Percentiles rank a stretch among this genome's conserved stretches.
Evolutionary conservation across 495 filamentous ascomycete genomes (phyloP).

Genomic region (Amorphotheca resinae): DNA sequence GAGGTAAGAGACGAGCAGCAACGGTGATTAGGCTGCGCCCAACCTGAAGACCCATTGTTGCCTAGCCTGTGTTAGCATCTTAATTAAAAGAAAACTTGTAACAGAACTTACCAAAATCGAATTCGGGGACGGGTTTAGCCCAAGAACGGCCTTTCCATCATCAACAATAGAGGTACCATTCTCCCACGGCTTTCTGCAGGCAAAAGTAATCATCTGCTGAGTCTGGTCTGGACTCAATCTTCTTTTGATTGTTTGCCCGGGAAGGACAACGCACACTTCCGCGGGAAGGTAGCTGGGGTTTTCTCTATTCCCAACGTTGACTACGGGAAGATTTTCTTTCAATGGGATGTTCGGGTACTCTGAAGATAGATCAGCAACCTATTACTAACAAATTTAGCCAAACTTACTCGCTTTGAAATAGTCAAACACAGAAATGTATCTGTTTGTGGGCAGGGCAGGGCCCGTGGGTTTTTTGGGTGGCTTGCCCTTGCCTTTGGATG

Average conservation of each 20-base stretch:
- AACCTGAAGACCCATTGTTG: constrained; percentile 43
- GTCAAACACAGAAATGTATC: constrained; percentile 37
- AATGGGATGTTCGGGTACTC: constrained; percentile 31
- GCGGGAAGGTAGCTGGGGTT: constrained; percentile 54
- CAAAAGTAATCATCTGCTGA: constrained; percentile 51
- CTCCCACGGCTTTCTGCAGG: constrained; percentile 47
- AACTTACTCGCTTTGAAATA: constrained; percentile 39
- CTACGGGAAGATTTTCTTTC: constrained; percentile 39
- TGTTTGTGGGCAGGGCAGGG: constrained; percentile 4
- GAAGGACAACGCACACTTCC: constrained; percentile 50
- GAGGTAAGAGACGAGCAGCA: constrained; percentile 42
- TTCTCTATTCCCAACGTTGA: constrained; percentile 52
- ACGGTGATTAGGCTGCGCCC: constrained; percentile 49
- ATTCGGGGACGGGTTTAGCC: constrained; percentile 25
- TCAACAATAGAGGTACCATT: constrained; percentile 56
- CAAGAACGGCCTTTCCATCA: constrained; percentile 38
- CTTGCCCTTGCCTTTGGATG: constrained; percentile 8
- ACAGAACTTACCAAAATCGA: constrained; percentile 22
- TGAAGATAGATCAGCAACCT: constrained; percentile 20
- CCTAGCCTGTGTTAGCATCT: constrained; percentile 24
- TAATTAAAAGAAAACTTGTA: constrained; percentile 2
- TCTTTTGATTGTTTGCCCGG: constrained; percentile 48
- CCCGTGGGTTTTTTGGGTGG: not conserved
- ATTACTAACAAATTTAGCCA: constrained; percentile 4
- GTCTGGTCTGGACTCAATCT: constrained; percentile 47